Base-by-base conservation (phyloP, 768 basidiomycete species). In the Calocybe indica region DNA sequence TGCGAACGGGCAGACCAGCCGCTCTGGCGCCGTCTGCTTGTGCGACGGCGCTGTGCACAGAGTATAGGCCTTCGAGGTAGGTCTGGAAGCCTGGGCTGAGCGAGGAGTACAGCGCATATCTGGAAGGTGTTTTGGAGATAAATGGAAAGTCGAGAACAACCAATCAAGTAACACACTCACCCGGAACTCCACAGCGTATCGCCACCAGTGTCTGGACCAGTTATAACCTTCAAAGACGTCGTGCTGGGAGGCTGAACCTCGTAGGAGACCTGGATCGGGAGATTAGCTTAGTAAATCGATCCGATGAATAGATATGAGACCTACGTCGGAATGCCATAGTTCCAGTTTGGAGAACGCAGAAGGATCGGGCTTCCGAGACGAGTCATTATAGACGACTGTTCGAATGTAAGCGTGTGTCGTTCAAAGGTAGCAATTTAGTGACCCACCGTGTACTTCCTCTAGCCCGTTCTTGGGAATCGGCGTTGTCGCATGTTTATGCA, bases 101-200 rank as follows among this genome's bases (percentile, higher is more conserved):
- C 37, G 83, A 85, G 2, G 88, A 90, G 68, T 90, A 91, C n/a
- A 91, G 71, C 3, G 87, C 83, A 58, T 88, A 88, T 34, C 86
- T 88, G 47, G 13, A 38, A 28, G 33, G 15, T 7, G 45, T 13
- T 15, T 35, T 22, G 41, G n/a, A 42, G 32, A 29, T 9, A 47
- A 47, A n/a, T 33, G 43, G 10, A 29, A 37, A 37, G 30, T 11
- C 2, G 13, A 29, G 28, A 30, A 22, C 37, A 15, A 36, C 33
- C 45, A 34, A 45, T 35, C 31, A 1, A 30, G 10, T 29, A 13
- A 30, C 33, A 22, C 0, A 62, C 75, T 58, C 62, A 82, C 82
- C 86, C 87, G 7, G 86, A 88, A 60, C 78, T 82, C 84, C 85
- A 90, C 6, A 88, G 72, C 1, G 87, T 91, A 56, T 92, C 88